Conservation (phyloP, 2,329 filamentous ascomycete species). For the Pyricularia sp. region DNA sequence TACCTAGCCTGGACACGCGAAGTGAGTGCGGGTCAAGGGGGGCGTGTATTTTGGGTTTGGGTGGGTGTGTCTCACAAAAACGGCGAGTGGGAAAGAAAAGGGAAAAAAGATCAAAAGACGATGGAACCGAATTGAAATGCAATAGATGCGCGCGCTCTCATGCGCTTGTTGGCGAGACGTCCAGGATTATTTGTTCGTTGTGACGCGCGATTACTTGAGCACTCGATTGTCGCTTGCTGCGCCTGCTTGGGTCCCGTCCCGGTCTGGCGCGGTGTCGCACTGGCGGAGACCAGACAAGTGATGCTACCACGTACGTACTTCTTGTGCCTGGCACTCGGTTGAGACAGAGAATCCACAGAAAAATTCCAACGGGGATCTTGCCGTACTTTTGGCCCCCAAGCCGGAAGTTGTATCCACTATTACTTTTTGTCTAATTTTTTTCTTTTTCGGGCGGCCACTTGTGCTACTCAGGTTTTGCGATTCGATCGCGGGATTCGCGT, state of each 20-base stretch:
- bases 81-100: not conserved
- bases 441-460: not conserved
- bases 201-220: not conserved
- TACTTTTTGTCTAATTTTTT: conserved; percentile 2
- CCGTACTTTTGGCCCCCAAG: not conserved
- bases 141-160: not conserved
- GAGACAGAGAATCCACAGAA: not conserved
- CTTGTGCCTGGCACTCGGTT: not conserved
- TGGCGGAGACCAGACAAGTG: not conserved
- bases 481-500: not conserved
- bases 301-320: not conserved
- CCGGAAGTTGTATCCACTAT: not conserved
- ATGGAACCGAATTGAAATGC: not conserved
- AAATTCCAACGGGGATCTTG: not conserved
- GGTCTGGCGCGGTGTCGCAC: not conserved
- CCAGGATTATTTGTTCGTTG: not conserved
- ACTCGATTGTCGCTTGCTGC: not conserved
- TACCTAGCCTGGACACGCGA: not conserved
- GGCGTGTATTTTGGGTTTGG: not conserved
- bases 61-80: not conserved
- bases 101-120: not conserved
- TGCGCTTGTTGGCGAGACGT: not conserved
- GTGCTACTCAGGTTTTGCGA: not conserved
- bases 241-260: not conserved
- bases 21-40: not conserved